These are phyloP conservation scores for Thamnidium elegans DNA, from an alignment of 192 early-diverging fungal species.

Conservation along the genomic window DNA sequence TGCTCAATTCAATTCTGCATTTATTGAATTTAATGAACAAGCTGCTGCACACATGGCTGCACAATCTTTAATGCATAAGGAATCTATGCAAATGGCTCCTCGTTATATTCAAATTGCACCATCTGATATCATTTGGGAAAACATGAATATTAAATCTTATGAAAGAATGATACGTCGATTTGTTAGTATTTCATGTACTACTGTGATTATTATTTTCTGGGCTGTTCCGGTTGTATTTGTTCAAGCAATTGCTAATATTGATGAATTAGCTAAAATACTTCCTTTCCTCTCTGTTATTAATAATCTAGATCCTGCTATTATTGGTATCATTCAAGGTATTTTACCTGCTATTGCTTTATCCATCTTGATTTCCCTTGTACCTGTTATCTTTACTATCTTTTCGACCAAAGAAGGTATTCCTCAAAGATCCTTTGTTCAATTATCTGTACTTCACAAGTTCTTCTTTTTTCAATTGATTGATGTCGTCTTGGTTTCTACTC, in stretches of 20 bases:
- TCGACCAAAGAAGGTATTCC: slow-evolving; percentile 59
- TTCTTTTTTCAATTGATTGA: slow-evolving; percentile 81
- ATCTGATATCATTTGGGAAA: slow-evolving; percentile 80
- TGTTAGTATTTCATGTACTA: slow-evolving; percentile 45
- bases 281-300: slow-evolving; percentile 48
- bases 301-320: slow-evolving; percentile 33
- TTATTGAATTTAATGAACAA: slow-evolving; percentile 77
- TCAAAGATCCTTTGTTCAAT: slow-evolving; percentile 54
- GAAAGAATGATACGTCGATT: slow-evolving; percentile 54
- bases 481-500: slow-evolving; percentile 75
- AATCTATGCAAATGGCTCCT: slow-evolving; percentile 62
- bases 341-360: slow-evolving; percentile 71
- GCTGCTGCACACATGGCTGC: slow-evolving; percentile 79
- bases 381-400: slow-evolving; percentile 62
- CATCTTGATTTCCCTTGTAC: slow-evolving; percentile 66
- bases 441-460: slow-evolving; percentile 64
- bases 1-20: slow-evolving; percentile 60
- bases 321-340: slow-evolving; percentile 67
- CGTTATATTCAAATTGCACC: slow-evolving; percentile 64
- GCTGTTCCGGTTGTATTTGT: slow-evolving; percentile 64
- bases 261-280: slow-evolving; percentile 47
- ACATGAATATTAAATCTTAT: slow-evolving; percentile 56
- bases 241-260: slow-evolving; percentile 50
- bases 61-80: slow-evolving; percentile 58
- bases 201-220: slow-evolving; percentile 72